Evolutionary conservation across 2,329 filamentous ascomycete genomes (phyloP).

Genomic region (Simplicillium aogashimaense): DNA sequence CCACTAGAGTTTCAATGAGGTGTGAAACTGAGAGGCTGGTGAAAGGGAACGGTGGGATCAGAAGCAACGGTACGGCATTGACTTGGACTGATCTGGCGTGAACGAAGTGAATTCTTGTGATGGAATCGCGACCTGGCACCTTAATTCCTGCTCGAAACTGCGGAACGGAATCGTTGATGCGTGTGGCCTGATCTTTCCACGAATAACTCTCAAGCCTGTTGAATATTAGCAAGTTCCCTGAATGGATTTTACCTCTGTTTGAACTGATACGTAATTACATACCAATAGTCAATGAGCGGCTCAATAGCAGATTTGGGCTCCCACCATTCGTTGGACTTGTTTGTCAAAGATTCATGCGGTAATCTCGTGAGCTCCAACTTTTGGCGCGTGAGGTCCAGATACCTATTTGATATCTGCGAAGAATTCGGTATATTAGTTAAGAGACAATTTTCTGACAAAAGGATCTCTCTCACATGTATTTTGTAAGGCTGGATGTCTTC

Average conservation of each 20-base stretch:
- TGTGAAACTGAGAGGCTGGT: constrained; percentile 51
- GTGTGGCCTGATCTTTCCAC: constrained; percentile 50
- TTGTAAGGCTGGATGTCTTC: constrained; percentile 44
- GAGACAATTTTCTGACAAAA: background rate
- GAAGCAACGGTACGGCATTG: constrained; percentile 50
- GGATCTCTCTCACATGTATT: constrained; percentile 40
- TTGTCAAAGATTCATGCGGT: constrained; percentile 44
- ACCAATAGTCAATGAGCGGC: constrained; percentile 57
- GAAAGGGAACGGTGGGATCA: constrained; percentile 57
- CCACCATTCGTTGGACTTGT: constrained; percentile 41
- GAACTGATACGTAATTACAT: constrained; percentile 12
- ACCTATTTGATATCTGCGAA: constrained; percentile 53
- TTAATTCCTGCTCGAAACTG: constrained; percentile 52
- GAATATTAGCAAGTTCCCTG: background rate
- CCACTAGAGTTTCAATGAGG: constrained; percentile 42
- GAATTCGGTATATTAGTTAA: background rate
- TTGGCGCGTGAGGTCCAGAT: constrained; percentile 55
- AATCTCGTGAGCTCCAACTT: constrained; percentile 59
- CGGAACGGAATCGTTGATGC: constrained; percentile 47
- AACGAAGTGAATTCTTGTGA: constrained; percentile 53
- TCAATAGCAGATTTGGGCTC: constrained; percentile 53
- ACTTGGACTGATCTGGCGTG: constrained; percentile 43
- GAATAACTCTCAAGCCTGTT: constrained; percentile 55
- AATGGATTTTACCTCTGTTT: constrained; percentile 2
- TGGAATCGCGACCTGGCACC: constrained; percentile 25